A percentile compares a stretch with the other conserved stretches of the same genome.
Evolutionary conservation across 306 rosid genomes (phyloP).

Genomic region (Abrus pulchellus): DNA sequence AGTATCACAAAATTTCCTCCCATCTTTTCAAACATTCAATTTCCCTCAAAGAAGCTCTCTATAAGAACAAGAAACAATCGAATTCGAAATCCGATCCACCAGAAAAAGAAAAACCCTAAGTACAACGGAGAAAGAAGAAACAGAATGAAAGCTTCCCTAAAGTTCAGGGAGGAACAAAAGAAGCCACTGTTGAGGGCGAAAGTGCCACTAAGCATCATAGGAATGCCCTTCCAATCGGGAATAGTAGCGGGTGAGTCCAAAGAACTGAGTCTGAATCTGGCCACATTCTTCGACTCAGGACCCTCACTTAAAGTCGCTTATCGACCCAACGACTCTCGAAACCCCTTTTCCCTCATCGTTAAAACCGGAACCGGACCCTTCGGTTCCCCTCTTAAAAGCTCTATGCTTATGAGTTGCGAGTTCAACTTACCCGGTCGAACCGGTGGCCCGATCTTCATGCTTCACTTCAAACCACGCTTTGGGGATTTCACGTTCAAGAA

Average conservation of each 20-base stretch:
- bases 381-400: slow-evolving; percentile 74
- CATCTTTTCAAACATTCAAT: slow-evolving; percentile 17
- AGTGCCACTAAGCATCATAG: slow-evolving; percentile 75
- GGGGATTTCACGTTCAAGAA: slow-evolving; percentile 93
- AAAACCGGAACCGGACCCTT: slow-evolving; percentile 79
- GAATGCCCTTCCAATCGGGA: slow-evolving; percentile 88
- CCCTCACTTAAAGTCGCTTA: slow-evolving; percentile 69
- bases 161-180: slow-evolving; percentile 81
- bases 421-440: slow-evolving; percentile 66
- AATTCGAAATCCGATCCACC: no score
- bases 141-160: slow-evolving; percentile 87
- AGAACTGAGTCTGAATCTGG: slow-evolving; percentile 81
- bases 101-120: no score
- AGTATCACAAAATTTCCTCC: not conserved
- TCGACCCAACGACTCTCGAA: slow-evolving; percentile 74
- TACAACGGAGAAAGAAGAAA: no score
- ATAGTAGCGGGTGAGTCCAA: slow-evolving; percentile 82
- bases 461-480: slow-evolving; percentile 80
- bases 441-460: slow-evolving; percentile 77
- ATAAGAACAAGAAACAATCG: not conserved
- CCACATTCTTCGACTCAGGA: slow-evolving; percentile 80
- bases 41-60: not conserved
- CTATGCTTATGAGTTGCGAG: slow-evolving; percentile 87
- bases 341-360: slow-evolving; percentile 76
- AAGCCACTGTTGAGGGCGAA: slow-evolving; percentile 81